These are phyloP conservation scores for Hirschfeldia incana DNA, from an alignment of 345 rosid species.

Conservation along the genomic window DNA sequence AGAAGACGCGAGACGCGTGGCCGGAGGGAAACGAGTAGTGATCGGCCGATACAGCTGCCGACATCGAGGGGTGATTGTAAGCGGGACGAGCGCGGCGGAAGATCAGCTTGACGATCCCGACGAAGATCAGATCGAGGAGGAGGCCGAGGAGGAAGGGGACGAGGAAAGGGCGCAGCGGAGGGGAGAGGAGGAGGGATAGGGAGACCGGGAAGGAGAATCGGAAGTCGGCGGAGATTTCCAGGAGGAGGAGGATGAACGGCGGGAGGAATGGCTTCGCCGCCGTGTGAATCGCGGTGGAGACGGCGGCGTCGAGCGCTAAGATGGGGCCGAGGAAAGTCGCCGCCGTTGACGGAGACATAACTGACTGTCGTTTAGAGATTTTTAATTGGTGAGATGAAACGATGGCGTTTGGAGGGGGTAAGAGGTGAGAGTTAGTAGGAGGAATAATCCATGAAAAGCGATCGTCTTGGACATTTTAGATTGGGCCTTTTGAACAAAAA, in stretches of 20 bases:
- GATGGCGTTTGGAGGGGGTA: neutral
- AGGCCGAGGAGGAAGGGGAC: slow-evolving; percentile 72
- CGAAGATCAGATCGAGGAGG: slow-evolving; percentile 69
- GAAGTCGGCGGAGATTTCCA: slow-evolving; percentile 83
- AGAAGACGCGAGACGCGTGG: slow-evolving; percentile 83
- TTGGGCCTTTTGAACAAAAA: too few relatives aligned
- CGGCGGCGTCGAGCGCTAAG: slow-evolving; percentile 48
- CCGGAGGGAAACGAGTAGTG: slow-evolving; percentile 93
- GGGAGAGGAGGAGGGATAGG: slow-evolving; percentile 59
- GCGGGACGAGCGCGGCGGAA: slow-evolving; percentile 88
- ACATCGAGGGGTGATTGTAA: slow-evolving; percentile 76
- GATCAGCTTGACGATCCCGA: slow-evolving; percentile 64
- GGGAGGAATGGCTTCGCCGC: slow-evolving; percentile 56
- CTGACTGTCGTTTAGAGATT: neutral
- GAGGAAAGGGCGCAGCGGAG: slow-evolving; percentile 48
- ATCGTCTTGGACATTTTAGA: too few relatives aligned
- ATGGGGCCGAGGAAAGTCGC: slow-evolving; percentile 37
- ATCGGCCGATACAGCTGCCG: slow-evolving; percentile 66
- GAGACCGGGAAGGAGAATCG: slow-evolving; percentile 77
- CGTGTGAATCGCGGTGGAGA: slow-evolving; percentile 56
- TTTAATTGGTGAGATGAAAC: neutral
- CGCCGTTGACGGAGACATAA: slow-evolving; percentile 32
- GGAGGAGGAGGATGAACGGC: slow-evolving; percentile 49
- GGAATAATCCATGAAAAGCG: too few relatives aligned
- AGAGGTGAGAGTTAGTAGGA: too few relatives aligned